Evolutionary conservation across 257 asterid species (phyloP).

Genomic region (Solanum lycopersicoides): DNA sequence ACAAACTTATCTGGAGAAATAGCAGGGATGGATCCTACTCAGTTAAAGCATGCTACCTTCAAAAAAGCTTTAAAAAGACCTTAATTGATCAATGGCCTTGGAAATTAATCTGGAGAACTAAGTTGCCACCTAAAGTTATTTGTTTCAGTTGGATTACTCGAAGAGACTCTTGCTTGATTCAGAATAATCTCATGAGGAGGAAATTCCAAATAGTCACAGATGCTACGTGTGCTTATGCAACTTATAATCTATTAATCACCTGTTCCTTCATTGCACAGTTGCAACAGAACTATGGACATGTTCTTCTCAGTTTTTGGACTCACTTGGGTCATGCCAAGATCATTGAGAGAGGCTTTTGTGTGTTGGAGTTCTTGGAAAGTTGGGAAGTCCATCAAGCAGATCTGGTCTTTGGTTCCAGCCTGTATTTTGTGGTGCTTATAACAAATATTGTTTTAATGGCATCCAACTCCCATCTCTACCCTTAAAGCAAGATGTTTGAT

Average conservation of each 20-base stretch:
- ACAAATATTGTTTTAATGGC: background rate
- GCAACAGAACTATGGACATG: background rate
- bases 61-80: background rate
- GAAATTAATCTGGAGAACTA: background rate
- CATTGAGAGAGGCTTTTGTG: background rate
- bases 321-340: background rate
- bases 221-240: background rate
- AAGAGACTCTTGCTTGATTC: background rate
- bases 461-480: background rate
- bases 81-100: background rate
- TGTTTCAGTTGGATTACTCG: background rate
- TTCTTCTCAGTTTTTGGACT: background rate
- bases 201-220: background rate
- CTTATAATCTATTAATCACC: background rate
- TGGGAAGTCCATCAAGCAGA: background rate
- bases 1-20: background rate
- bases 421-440: background rate
- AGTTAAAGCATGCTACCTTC: background rate
- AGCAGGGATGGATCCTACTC: background rate
- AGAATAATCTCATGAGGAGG: background rate
- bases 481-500: background rate
- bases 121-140: background rate
- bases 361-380: background rate
- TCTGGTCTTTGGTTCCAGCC: background rate
- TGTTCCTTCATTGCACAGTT: background rate